A percentile compares a stretch with the other conserved stretches of the same genome.
Conservation (phyloP, 2,329 filamentous ascomycete genomes). For the Xylaria sp. region DNA sequence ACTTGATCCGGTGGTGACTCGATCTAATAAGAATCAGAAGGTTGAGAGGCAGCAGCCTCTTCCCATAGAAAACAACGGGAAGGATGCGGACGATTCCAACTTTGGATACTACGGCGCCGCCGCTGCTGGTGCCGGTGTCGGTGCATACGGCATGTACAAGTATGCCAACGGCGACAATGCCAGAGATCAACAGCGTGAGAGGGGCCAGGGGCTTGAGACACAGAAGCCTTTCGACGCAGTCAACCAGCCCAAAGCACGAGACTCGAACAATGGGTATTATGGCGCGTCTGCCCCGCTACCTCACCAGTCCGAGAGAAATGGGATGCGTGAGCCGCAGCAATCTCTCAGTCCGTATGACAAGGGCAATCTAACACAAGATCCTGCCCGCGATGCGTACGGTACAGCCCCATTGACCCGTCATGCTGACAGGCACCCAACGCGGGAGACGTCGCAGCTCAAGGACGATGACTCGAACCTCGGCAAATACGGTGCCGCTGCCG, state of each 20-base stretch:
- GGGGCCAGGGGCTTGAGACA: too few species aligned
- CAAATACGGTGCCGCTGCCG: slow-evolving; percentile 16
- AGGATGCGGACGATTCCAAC: not conserved
- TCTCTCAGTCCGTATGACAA: too few species aligned
- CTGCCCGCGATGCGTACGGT: too few species aligned
- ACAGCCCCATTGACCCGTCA: too few species aligned
- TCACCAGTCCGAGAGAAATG: not conserved
- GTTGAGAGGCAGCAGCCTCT: not conserved
- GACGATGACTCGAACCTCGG: not conserved
- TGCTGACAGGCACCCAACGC: not conserved
- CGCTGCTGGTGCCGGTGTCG: slow-evolving; percentile 9
- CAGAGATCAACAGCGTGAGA: not conserved
- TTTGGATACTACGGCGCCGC: slow-evolving; percentile 18
- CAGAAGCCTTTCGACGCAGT: too few species aligned
- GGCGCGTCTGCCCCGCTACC: not conserved
- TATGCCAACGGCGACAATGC: slow-evolving; percentile 5
- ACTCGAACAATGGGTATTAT: too few species aligned
- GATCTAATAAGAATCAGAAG: not conserved
- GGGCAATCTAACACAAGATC: too few species aligned
- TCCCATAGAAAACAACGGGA: not conserved
- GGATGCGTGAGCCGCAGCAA: too few species aligned
- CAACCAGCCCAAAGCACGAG: too few species aligned
- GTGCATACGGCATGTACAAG: slow-evolving; percentile 17
- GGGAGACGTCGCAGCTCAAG: not conserved
- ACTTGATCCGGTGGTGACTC: not conserved